Evolutionary conservation across 352 stramenopile genomes (phyloP).

Genomic region (Hyaloperonospora arabidopsidis): DNA sequence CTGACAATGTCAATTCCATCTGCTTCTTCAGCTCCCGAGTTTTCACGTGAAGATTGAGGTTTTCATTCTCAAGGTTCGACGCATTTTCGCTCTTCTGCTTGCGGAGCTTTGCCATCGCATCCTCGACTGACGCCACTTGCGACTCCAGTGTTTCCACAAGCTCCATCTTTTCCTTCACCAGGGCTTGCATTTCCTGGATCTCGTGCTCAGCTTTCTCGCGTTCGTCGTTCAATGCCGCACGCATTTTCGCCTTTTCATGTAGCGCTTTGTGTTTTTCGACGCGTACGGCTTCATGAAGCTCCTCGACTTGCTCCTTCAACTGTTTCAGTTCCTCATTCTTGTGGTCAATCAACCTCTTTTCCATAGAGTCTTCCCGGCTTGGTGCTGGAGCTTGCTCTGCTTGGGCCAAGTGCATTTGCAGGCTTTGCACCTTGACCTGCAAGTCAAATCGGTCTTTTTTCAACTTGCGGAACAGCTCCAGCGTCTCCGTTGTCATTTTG

Average conservation of each 20-base stretch:
- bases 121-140: constrained; percentile 25
- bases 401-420: constrained; percentile 29
- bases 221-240: constrained; percentile 28
- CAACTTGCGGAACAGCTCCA: constrained; percentile 61
- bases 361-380: constrained; percentile 9
- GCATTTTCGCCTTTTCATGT: constrained; percentile 29
- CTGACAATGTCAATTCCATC: constrained; percentile 18
- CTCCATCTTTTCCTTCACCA: constrained; percentile 43
- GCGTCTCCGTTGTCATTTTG: constrained; percentile 73
- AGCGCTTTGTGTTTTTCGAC: constrained; percentile 28
- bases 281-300: constrained; percentile 31
- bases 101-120: constrained; percentile 19
- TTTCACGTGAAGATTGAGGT: constrained; percentile 54
- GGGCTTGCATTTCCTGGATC: constrained; percentile 38
- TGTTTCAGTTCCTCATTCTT: constrained; percentile 40
- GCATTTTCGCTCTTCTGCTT: constrained; percentile 34
- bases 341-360: constrained; percentile 16
- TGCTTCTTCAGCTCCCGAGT: constrained; percentile 50
- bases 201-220: constrained; percentile 46
- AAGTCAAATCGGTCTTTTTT: constrained; percentile 52
- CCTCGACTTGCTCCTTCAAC: constrained; percentile 34
- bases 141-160: constrained; percentile 35
- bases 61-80: constrained; percentile 61
- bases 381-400: constrained; percentile 15
- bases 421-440: constrained; percentile 32